Evolutionary conservation across 164 flowering plant genomes (phyloP).

Genomic region (Umbilicus rupestris): DNA sequence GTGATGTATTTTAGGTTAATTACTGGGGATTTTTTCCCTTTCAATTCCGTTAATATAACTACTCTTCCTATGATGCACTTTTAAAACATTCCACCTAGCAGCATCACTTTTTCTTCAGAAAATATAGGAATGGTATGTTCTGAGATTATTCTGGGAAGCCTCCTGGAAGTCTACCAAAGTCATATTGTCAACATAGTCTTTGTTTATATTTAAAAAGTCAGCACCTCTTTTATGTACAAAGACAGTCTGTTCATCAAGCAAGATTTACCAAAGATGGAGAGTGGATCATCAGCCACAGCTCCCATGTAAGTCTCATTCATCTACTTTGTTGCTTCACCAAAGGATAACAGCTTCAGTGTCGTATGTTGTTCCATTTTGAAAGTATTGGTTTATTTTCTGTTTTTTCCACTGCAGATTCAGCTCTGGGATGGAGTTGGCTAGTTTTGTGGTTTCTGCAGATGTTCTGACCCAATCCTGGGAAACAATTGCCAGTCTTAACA

Average conservation of each 20-base stretch:
- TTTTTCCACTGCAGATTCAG: conserved; percentile 18
- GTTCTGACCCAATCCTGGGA: conserved; percentile 16
- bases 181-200: background rate
- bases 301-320: background rate
- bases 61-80: too few species aligned
- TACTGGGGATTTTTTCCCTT: too few species aligned
- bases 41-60: too few species aligned
- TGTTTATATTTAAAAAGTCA: background rate
- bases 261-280: conserved; percentile 1
- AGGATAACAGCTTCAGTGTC: background rate
- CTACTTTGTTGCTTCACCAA: background rate
- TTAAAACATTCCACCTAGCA: too few species aligned
- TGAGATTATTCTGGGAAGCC: background rate
- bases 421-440: conserved; percentile 26
- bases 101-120: too few species aligned
- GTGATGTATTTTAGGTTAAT: too few species aligned
- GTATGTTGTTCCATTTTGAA: background rate
- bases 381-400: background rate
- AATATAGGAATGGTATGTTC: background rate
- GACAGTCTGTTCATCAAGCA: background rate
- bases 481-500: conserved; percentile 9
- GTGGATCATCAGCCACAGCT: background rate
- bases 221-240: background rate
- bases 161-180: background rate
- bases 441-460: conserved; percentile 17